A percentile compares a stretch with the other conserved stretches of the same genome.
Evolutionary conservation across 1,284 basidiomycete species (phyloP).

Genomic region (Ceratobasidium sp.): DNA sequence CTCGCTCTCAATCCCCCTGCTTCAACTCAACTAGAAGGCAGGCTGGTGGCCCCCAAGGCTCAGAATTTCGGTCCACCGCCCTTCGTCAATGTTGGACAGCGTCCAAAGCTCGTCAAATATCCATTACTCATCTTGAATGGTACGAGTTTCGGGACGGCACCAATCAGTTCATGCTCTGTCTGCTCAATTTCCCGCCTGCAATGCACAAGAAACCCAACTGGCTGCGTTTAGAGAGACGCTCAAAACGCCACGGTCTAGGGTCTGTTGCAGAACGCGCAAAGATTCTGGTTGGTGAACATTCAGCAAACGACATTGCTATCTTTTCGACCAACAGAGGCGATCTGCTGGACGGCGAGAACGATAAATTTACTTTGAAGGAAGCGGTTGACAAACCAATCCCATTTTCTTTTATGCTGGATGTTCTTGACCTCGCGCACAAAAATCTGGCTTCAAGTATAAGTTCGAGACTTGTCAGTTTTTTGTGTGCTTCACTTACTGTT

Average conservation of each 20-base stretch:
- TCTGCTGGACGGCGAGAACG: background rate
- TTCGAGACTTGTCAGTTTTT: background rate
- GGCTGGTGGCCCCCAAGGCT: background rate
- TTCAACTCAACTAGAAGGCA: background rate
- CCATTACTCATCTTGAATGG: slow-evolving; percentile 29
- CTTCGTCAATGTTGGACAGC: slow-evolving; percentile 17
- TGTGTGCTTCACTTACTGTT: background rate
- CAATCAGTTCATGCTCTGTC: slow-evolving; percentile 24
- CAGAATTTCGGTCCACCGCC: background rate
- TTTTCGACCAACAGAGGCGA: background rate
- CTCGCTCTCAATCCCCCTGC: background rate
- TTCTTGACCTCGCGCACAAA: slow-evolving; percentile 22
- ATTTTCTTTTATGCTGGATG: slow-evolving; percentile 27
- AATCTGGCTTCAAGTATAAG: slow-evolving; percentile 20
- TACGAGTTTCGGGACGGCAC: slow-evolving; percentile 6
- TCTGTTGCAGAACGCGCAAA: slow-evolving; percentile 1
- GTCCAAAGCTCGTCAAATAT: slow-evolving; percentile 16
- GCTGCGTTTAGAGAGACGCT: slow-evolving; percentile 30
- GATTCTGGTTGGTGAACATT: background rate
- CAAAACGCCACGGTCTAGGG: background rate
- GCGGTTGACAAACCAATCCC: background rate
- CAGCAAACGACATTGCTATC: background rate
- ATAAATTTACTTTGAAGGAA: background rate
- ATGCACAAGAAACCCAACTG: background rate
- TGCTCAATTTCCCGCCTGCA: background rate